Percentiles rank a stretch among this genome's conserved stretches.
Evolutionary conservation across 805 yeast genomes (phyloP).

Genomic region (Suhomyces emberorum): DNA sequence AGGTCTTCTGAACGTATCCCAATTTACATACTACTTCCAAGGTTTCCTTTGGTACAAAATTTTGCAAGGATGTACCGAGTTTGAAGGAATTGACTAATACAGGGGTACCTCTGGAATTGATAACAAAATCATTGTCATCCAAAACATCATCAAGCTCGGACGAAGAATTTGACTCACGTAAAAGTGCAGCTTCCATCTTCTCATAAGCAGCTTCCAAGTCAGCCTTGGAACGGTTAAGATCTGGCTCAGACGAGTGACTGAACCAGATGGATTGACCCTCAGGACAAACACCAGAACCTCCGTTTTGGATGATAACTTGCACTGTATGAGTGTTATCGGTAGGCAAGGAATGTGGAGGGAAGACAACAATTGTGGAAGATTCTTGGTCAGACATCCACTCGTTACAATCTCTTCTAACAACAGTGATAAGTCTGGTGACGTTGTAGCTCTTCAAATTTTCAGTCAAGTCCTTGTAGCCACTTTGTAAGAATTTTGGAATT

Average conservation of each 20-base stretch:
- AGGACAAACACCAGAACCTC: slow-evolving; percentile 86
- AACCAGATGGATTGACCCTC: slow-evolving; percentile 89
- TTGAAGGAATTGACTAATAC: slow-evolving; percentile 71
- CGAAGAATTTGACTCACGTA: slow-evolving; percentile 67
- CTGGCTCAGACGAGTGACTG: slow-evolving; percentile 68
- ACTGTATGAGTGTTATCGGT: slow-evolving; percentile 67
- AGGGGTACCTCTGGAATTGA: slow-evolving; percentile 51
- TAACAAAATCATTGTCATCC: slow-evolving; percentile 31
- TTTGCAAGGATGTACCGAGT: slow-evolving; percentile 79
- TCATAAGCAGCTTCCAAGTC: slow-evolving; percentile 79
- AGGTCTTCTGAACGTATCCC: slow-evolving; percentile 39
- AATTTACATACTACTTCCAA: slow-evolving; percentile 42
- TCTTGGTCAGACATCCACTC: slow-evolving; percentile 92
- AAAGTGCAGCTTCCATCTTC: slow-evolving; percentile 74
- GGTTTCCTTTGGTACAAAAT: slow-evolving; percentile 78
- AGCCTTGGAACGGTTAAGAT: slow-evolving; percentile 61
- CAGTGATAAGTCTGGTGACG: slow-evolving; percentile 72
- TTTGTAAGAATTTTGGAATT: slow-evolving; percentile 39
- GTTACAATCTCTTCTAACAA: slow-evolving; percentile 80
- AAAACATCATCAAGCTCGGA: slow-evolving; percentile 45
- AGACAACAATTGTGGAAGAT: slow-evolving; percentile 81
- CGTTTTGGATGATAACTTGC: slow-evolving; percentile 83
- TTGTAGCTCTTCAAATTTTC: slow-evolving; percentile 45
- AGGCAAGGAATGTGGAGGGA: slow-evolving; percentile 81
- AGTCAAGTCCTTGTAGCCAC: slow-evolving; percentile 41